Evolutionary conservation across 2,329 filamentous ascomycete species (phyloP).

Genomic region (Corinectria fuckeliana): DNA sequence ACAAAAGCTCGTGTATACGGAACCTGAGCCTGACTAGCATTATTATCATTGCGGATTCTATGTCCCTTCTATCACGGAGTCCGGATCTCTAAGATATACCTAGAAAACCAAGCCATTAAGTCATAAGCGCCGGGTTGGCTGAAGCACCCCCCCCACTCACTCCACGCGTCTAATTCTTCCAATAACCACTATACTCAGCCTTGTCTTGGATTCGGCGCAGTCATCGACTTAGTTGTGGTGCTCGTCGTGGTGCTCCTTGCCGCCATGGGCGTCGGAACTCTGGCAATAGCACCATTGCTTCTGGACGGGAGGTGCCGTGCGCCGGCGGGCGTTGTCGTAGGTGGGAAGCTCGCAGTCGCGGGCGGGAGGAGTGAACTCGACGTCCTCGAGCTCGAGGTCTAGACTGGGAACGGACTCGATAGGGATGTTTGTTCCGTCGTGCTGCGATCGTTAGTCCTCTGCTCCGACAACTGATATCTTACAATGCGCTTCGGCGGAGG

Average conservation of each 20-base stretch:
- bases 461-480: background rate
- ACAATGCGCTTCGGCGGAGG: background rate
- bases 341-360: constrained; percentile 39
- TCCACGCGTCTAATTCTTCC: background rate
- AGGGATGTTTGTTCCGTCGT: constrained; percentile 41
- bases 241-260: background rate
- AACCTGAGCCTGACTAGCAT: background rate
- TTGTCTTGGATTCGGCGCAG: background rate
- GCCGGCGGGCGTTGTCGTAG: constrained; percentile 27
- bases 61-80: background rate
- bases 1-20: background rate
- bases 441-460: constrained; percentile 27
- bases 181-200: background rate
- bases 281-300: constrained; percentile 6
- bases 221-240: background rate
- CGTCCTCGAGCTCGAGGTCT: constrained; percentile 45
- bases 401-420: constrained; percentile 42
- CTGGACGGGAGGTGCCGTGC: constrained; percentile 20
- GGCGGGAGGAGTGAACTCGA: constrained; percentile 37
- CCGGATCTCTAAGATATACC: constrained; percentile 6
- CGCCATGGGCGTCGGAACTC: background rate
- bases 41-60: constrained; percentile 7
- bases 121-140: background rate
- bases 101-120: constrained; percentile 1
- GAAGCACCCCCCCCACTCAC: background rate